Conservation (phyloP, 495 filamentous ascomycete species). For the Stereocaulon alpinum region DNA sequence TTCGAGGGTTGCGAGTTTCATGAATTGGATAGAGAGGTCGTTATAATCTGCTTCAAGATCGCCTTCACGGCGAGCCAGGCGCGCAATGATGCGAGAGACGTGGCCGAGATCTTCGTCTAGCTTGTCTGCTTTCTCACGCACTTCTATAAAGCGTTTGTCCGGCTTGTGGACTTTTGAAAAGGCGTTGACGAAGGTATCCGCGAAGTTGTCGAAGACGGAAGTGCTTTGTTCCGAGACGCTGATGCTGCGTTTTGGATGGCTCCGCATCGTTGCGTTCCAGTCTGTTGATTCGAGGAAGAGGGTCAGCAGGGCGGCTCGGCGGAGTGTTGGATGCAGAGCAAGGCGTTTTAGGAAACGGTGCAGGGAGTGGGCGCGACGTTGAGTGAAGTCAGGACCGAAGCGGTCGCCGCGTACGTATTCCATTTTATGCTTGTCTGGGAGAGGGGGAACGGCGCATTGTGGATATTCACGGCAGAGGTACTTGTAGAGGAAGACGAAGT, state of each 20-base stretch:
- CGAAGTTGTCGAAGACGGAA: conserved; percentile 84
- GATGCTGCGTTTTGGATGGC: conserved; percentile 53
- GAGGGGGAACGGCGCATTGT: conserved; percentile 81
- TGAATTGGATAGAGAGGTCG: conserved; percentile 86
- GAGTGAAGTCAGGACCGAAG: conserved; percentile 90
- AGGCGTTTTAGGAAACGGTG: conserved; percentile 85
- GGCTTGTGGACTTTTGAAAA: conserved; percentile 94
- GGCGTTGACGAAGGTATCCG: conserved; percentile 94
- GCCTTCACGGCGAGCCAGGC: conserved; percentile 76
- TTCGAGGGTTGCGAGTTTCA: conserved; percentile 82
- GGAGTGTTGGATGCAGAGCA: conserved; percentile 78
- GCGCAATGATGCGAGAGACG: conserved; percentile 85
- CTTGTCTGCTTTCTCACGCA: conserved; percentile 86
- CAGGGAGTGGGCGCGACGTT: conserved; percentile 76
- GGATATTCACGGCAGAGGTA: conserved; percentile 76
- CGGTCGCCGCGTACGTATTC: conserved; percentile 93
- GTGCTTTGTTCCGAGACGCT: conserved; percentile 41
- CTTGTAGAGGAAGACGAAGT: conserved; percentile 96
- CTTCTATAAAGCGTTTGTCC: conserved; percentile 88
- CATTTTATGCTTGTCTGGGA: conserved; percentile 98
- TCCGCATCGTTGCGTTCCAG: conserved; percentile 93
- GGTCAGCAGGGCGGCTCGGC: conserved; percentile 69
- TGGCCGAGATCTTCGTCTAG: conserved; percentile 87
- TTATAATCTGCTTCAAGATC: conserved; percentile 84
- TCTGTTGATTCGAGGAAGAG: conserved; percentile 86